Conservation (phyloP, 1,139 yeast genomes). For the Yamadazyma siamensis region DNA sequence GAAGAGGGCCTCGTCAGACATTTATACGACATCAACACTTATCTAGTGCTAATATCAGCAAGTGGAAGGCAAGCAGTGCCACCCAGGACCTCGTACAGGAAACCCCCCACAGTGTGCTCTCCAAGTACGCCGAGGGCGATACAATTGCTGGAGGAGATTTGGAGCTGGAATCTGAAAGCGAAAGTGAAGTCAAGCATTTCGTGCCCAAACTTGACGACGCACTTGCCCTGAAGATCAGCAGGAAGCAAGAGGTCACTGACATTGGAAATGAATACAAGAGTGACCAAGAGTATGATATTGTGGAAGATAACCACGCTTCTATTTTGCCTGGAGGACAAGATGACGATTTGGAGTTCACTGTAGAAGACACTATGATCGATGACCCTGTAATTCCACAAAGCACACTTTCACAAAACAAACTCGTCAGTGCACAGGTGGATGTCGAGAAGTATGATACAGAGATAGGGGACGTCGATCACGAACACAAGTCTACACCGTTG, state of each 20-base stretch:
- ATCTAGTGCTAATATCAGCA: not conserved
- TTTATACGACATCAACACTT: not conserved
- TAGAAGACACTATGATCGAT: conserved; percentile 7
- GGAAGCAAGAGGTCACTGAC: conserved; percentile 7
- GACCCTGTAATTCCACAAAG: too few relatives aligned
- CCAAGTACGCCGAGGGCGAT: conserved; percentile 9
- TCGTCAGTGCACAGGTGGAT: conserved; percentile 4
- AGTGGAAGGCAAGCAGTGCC: not conserved
- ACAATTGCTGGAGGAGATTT: conserved; percentile 10
- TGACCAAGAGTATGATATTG: conserved; percentile 18
- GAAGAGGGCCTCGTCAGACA: conserved; percentile 1
- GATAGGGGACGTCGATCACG: not conserved
- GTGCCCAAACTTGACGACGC: conserved; percentile 12
- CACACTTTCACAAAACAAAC: conserved; percentile 3
- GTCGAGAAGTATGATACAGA: conserved; percentile 22
- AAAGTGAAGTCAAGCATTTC: conserved; percentile 6
- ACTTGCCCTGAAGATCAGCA: conserved; percentile 5
- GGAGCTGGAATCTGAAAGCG: conserved; percentile 7
- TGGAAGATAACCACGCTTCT: conserved; percentile 17
- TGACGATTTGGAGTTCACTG: conserved; percentile 4
- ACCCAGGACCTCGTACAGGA: too few relatives aligned
- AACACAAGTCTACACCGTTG: not conserved
- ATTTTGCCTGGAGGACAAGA: conserved; percentile 5
- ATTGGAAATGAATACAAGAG: conserved; percentile 13
- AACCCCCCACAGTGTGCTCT: not conserved